Evolutionary conservation across 2,329 filamentous ascomycete genomes (phyloP), one percentile per base, ranked within the genome.

Genomic region (Nemania sp.): DNA sequence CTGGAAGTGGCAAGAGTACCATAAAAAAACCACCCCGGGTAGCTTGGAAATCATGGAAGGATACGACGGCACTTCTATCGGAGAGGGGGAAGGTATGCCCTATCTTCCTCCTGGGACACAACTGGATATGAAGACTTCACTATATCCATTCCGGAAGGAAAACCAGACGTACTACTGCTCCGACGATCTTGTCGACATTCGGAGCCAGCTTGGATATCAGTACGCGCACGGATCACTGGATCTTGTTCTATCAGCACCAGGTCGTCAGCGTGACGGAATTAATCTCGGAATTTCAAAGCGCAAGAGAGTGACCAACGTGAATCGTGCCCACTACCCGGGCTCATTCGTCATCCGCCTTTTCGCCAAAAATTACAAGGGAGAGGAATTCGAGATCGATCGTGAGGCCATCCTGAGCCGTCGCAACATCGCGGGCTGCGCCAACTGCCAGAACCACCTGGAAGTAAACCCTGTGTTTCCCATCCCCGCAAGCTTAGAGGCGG

Each of bases 1-100:
- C n/a, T 54, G 52, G 52, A 54, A 54, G 52, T 54, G 52, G 52
- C 52, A 54, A n/a, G 13, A 45, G n/a, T 45, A 15, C 15, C 41
- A 45, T 45, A 15, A 45, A 6, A 45, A 45, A 45, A 45, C 41
- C 15, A 45, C 41, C 15, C 41, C 41, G 5, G 41, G 41, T 3
- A 45, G 41, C n/a, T 45, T 45, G 15, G 41, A 45, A 5, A 13
- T 45, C 41, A 45, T 45, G 5, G 41, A 45, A 5, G 41, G 41
- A 4, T 45, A 45, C n/a, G 41, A 5, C 4, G 41, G 41, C 41
- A 45, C 41, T n/a, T 6, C 15, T n/a, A 45, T 45, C 11, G 5
- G 5, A 4, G 41, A 5, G n/a, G 11, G 5, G 15, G 41, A 45
- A n/a, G 41, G 13, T 45, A 5, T 45, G n/a, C 41, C 41, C 41